Base-by-base conservation (phyloP, 768 basidiomycete species). In the Terana coerulea region DNA sequence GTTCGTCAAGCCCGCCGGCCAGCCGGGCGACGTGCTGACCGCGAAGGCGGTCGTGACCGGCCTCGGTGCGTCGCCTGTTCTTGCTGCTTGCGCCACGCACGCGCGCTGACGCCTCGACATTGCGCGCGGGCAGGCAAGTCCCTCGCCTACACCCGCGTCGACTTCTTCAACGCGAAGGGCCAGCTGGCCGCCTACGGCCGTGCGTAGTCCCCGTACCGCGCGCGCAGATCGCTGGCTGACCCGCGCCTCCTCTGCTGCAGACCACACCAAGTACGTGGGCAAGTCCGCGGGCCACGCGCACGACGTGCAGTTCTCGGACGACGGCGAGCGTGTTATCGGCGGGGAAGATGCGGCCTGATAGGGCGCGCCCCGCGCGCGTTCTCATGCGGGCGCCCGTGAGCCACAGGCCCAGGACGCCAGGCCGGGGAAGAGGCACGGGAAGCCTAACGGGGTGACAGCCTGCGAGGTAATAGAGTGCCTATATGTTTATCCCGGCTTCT, bases 211-310 rank as follows among this genome's bases (percentile, higher is more conserved):
- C 8, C 11, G 4, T 15, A 15, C 17, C 17, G 29, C 28, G 30
- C 15, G 11, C 30, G n/a, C 17, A 22, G 30, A 7, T 5, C 21
- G 35, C 5, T 15, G 6, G 15, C 35, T 5, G 15, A 19, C 35
- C 15, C 15, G 35, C 35, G 35, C 35, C 35, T n/a, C n/a, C n/a
- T 55, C 30, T 49, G 45, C 21, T 43, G 1, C 52, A 92, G 90
- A 84, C 53, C 91, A 92, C 60, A 93, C 91, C 7, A 93, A 93
- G 64, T 92, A 89, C 56, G 72, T 92, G 51, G 89, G 88, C 12
- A 88, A 79, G 63, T 88, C 86, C 9, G 64, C 66, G 2, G 71
- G 69, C 8, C 72, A 75, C 44, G 59, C 69, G 54, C 77, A 84
- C 44, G 88, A 88, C 58, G 80, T 91, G 42, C 86, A 81, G 59